Conservation (phyloP, 1,284 basidiomycete genomes). For the Pseudozyma pruni region DNA sequence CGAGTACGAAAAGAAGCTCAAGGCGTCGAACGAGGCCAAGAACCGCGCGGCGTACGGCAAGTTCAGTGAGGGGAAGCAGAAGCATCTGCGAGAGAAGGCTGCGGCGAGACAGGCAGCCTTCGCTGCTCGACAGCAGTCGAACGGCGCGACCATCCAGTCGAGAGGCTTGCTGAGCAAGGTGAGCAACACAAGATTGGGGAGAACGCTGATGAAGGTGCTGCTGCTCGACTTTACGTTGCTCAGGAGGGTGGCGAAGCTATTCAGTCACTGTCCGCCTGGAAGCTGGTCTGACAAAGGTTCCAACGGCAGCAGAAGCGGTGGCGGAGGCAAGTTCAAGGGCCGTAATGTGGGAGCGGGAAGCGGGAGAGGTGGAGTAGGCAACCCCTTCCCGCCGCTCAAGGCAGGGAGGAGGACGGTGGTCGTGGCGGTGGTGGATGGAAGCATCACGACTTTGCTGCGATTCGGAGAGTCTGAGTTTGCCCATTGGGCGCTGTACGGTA, state of each 20-base stretch:
- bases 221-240: constrained; percentile 20
- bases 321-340: constrained; percentile 1
- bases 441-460: constrained; percentile 86
- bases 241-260: constrained; percentile 5
- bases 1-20: constrained; percentile 40
- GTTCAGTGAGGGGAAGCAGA: constrained; percentile 35
- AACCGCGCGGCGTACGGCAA: constrained; percentile 58
- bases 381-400: constrained; percentile 73
- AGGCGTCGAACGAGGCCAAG: constrained; percentile 37
- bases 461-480: constrained; percentile 88
- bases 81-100: constrained; percentile 20
- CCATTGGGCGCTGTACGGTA: constrained; percentile 71
- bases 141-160: not conserved
- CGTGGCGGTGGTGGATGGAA: constrained; percentile 88
- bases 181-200: not conserved
- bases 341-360: not conserved
- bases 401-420: constrained; percentile 85
- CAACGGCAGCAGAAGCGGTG: not conserved
- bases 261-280: constrained; percentile 22
- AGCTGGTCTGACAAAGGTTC: not conserved
- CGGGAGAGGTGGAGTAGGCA: constrained; percentile 30
- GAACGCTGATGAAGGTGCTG: constrained; percentile 5
- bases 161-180: not conserved
- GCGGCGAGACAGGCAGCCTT: constrained; percentile 10
- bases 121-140: not conserved